Base-by-base conservation (phyloP, 2,329 filamentous ascomycete species). In the Didymella sp. region DNA sequence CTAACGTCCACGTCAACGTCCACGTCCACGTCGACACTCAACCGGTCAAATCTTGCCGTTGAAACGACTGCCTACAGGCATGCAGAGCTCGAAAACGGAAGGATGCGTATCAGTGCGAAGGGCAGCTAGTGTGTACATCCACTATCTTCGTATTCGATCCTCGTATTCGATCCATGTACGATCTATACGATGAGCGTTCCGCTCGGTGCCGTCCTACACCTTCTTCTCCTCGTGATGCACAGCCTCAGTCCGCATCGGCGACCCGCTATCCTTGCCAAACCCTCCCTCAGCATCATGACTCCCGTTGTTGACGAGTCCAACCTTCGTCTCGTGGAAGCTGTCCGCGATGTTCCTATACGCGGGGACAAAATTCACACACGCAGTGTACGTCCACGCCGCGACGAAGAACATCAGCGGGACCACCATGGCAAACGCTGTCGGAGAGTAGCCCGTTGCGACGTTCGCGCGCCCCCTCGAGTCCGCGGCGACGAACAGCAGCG, bases 401-500 rank as follows among this genome's bases (percentile, higher is more conserved):
- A 82, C 45, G 69, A 83, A 77, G 64, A 82, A 82, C 4, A 73
- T 72, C 40, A 89, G 68, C 0, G 89, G 89, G 1, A 92, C 87
- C 9, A 86, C 78, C 85, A 91, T 89, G 5, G 86, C 84, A 35
- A 84, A 77, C 0, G 82, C 84, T 2, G 86, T 89, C 38, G 82
- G 70, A 35, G 68, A 57, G 44, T 73, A 60, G 0, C 68, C 65
- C 4, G 67, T 63, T 24, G 40, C 51, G 19, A 57, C 38, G 25
- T 68, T 57, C 1, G 59, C 51, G 12, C 30, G 15, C 57, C 86
- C 83, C n/a, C 83, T 80, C 52, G 77, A 70, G 69, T 93, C 89
- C 5, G 88, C 85, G 1, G 87, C 88, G 8, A 82, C 84, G 30
- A 89, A 90, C 2, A 89, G 84, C 28, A 93, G 79, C 0, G 90